Base-by-base conservation (phyloP, 1,284 basidiomycete genomes). In the Volvariella surrecta region DNA sequence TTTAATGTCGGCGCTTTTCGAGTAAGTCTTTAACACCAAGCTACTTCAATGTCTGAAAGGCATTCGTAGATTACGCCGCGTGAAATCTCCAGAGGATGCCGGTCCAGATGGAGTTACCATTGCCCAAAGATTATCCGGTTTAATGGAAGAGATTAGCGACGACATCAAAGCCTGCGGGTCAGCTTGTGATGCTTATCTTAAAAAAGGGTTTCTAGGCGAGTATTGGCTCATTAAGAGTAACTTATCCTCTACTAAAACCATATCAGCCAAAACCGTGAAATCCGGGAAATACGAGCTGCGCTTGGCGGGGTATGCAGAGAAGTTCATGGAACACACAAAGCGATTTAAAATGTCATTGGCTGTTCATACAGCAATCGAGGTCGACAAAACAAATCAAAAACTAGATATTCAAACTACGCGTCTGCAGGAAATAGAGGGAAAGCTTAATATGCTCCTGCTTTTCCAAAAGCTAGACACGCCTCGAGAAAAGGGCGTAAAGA, bases 131-230 rank as follows among this genome's bases (percentile, higher is more conserved):
- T 45, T 67, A 16, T 37, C 52, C 24, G 46, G 44, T 8, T 51
- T 62, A 3, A 58, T 67, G 52, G 15, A 48, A 15, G 39, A 39
- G 3, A 63, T 67, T 15, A 63, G 59, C 1, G 47, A 58, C 8
- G 63, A 66, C 34, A 58, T 67, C 20, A 63, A 57, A 40, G 45
- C 44, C 4, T 61, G 61, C 41, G 63, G 63, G 2, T 60, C 60
- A 8, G 59, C 53, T 13, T 65, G 63, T 44, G 63, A 65, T 47
- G 55, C 55, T 8, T 65, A 65, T 46, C 43, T 60, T 11, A 64
- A 64, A 45, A 66, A 66, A 42, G 52, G 56, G 19, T 58, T 63
- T 42, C 45, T 66, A 10, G 57, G 63, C 59, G 32, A 30, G 57
- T 54, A 24, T 13, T 32, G 7, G 10, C 4, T 16, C 8, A 17